Evolutionary conservation across 441 rosid genomes (phyloP), one percentile per base, ranked within the genome.

Genomic region (Breynia disticha): DNA sequence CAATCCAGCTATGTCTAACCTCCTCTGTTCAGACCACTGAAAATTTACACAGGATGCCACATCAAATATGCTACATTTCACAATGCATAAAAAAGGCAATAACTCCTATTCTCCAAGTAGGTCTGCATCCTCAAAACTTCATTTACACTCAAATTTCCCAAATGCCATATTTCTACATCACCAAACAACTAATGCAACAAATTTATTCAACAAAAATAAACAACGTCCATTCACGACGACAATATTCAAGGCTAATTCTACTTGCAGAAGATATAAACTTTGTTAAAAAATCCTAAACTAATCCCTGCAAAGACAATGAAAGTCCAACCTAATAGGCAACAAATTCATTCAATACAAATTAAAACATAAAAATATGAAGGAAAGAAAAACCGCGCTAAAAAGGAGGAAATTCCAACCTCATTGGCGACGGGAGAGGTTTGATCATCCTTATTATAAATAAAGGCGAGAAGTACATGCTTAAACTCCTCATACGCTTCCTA

Each of bases 401-500:
- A n/a, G n/a, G n/a, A n/a, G n/a, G 50, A 19, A 54, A 54, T 72
- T 44, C 67, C 54, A 53, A 91, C 98, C 98, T 86, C 94, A 74
- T 77, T 79, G 11, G 86, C 84, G 62, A 87, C 98, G 0, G 96
- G 98, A 74, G 98, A 87, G 64, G 65, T 77, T 61, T 61, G 77
- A 64, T 91, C 98, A 66, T 84, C 72, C 75, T 82, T 66, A 71
- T 83, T 89, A 65, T 83, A 91, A 65, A 91, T 82, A 47, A 87
- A 80, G 47, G 95, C 87, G 71, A 91, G 95, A 68, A 91, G 90
- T 39, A 91, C 73, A 69, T 87, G 98, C 81, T 91, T 91, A 77
- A 91, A 87, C 69, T 91, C 98, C 86, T 82, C 91, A 21, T 91
- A 91, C 32, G 98, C 94, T 83, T 91, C 98, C 98, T 86, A n/a